Evolutionary conservation across 2,329 filamentous ascomycete genomes (phyloP), one percentile per base, ranked within the genome.

Genomic region (Pseudogymnoascus sp.): DNA sequence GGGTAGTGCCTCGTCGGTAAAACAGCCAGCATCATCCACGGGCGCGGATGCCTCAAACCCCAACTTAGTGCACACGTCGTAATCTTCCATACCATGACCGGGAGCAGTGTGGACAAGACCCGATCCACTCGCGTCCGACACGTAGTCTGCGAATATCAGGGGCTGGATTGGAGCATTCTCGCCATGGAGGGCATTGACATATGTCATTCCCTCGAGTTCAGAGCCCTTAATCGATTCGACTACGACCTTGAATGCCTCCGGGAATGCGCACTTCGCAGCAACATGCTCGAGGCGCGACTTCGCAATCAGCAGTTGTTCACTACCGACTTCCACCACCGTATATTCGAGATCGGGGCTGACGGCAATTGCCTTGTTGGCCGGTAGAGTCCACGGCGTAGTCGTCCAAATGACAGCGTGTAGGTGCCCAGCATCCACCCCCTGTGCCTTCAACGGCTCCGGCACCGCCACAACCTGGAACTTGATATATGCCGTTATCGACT

Each of bases 41-140:
- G 93, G 93, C 4, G 93, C 91, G 69, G 89, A 87, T 0, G 88
- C 88, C 0, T 84, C 79, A 63, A 97, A 89, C 1, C 84, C 87
- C 53, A 89, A 79, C 23, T 82, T 75, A 59, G 82, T 82, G 73
- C 92, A 96, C 4, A 88, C 85, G 65, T 93, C 86, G 72, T 97
- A 99, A 73, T 99, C 94, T 40, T 99, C 94, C 80, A 96, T 94
- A 50, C 94, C 94, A 72, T 99, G 94, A 2, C 94, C 94, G 5
- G 94, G 93, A 2, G 94, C 94, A 67, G 92, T 82, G 73, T 99
- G 94, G 33, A 99, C 94, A n/a, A 99, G 79, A 10, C 94, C 94
- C 23, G 93, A 92, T 60, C 94, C 94, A n/a, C 93, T 95, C 25
- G 89, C 86, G 0, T 89, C 85, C 2, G 92, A 91, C 11, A 99